Conservation (phyloP, 768 basidiomycete genomes). For the Royoungia palumana region DNA sequence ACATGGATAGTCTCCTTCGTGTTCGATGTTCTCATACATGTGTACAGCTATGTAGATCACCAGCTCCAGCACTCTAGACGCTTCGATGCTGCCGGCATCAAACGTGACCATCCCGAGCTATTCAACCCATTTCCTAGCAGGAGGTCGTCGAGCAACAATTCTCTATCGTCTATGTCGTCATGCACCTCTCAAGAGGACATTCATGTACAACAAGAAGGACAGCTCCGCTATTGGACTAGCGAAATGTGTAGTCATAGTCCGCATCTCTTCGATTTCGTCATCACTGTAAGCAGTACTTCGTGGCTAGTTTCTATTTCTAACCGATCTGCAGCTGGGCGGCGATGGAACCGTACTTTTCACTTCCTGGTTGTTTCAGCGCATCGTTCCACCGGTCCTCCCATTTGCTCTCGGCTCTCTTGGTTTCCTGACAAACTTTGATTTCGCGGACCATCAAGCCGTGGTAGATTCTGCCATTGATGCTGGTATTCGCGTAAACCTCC, state of each 20-base stretch:
- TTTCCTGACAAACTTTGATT: slow-evolving; percentile 96
- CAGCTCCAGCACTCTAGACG: slow-evolving; percentile 87
- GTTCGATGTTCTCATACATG: slow-evolving; percentile 18
- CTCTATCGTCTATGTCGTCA: slow-evolving; percentile 53
- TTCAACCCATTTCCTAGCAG: slow-evolving; percentile 78
- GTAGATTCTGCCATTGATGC: slow-evolving; percentile 87
- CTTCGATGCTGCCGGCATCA: slow-evolving; percentile 90
- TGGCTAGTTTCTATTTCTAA: slow-evolving; percentile 7
- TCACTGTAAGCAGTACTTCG: slow-evolving; percentile 65
- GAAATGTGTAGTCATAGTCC: slow-evolving; percentile 91
- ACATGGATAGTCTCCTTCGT: slow-evolving; percentile 14
- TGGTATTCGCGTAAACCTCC: slow-evolving; percentile 94
- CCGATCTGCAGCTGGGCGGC: slow-evolving; percentile 74
- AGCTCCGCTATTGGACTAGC: slow-evolving; percentile 95
- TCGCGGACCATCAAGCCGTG: slow-evolving; percentile 77
- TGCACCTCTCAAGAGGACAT: slow-evolving; percentile 41
- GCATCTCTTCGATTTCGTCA: slow-evolving; percentile 95
- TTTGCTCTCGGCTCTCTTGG: slow-evolving; percentile 97
- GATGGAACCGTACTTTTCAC: slow-evolving; percentile 99
- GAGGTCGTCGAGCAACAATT: slow-evolving; percentile 65
- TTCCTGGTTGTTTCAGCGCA: slow-evolving; percentile 97
- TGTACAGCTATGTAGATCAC: slow-evolving; percentile 82
- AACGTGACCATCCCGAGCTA: slow-evolving; percentile 82
- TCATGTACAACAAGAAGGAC: slow-evolving; percentile 64
- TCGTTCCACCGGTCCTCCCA: slow-evolving; percentile 97